These are phyloP conservation scores for Crucihimalaya himalaica DNA, from an alignment of 345 rosid species.

Conservation along the genomic window DNA sequence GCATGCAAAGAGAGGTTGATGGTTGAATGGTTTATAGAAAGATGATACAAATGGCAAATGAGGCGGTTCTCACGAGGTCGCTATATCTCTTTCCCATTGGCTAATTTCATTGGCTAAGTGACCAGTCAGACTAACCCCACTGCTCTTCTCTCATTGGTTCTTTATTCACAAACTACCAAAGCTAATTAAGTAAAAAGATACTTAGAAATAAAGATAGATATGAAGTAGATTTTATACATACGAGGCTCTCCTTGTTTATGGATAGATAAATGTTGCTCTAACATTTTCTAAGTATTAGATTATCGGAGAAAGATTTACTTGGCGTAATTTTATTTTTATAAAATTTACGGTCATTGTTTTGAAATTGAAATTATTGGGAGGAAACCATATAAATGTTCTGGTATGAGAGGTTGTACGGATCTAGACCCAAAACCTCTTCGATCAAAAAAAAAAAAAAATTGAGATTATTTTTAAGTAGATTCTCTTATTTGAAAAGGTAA, in stretches of 20 bases:
- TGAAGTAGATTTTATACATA: not conserved
- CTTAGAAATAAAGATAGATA: not conserved
- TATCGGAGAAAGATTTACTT: not conserved
- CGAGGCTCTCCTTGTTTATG: not conserved
- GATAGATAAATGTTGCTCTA: not conserved
- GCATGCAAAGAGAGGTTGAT: slow-evolving; percentile 36
- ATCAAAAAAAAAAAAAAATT: too few relatives aligned
- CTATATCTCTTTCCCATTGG: slow-evolving; percentile 33
- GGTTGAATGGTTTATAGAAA: slow-evolving; percentile 33
- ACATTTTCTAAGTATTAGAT: not conserved
- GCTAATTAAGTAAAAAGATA: not conserved
- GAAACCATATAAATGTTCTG: too few relatives aligned
- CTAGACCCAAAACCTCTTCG: too few relatives aligned
- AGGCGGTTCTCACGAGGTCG: slow-evolving; percentile 46
- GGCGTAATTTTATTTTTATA: not conserved
- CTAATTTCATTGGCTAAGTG: slow-evolving; percentile 17
- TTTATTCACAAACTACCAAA: slow-evolving; percentile 15
- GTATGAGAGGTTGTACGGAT: too few relatives aligned
- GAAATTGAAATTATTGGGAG: too few relatives aligned
- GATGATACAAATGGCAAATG: slow-evolving; percentile 39
- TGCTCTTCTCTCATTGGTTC: slow-evolving; percentile 34
- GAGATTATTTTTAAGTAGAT: not conserved
- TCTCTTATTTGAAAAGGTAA: not conserved
- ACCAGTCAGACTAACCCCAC: slow-evolving; percentile 37
- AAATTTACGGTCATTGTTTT: too few relatives aligned